Conservation (phyloP, 1,284 basidiomycete species). For the Ceratobasidium theobromae region DNA sequence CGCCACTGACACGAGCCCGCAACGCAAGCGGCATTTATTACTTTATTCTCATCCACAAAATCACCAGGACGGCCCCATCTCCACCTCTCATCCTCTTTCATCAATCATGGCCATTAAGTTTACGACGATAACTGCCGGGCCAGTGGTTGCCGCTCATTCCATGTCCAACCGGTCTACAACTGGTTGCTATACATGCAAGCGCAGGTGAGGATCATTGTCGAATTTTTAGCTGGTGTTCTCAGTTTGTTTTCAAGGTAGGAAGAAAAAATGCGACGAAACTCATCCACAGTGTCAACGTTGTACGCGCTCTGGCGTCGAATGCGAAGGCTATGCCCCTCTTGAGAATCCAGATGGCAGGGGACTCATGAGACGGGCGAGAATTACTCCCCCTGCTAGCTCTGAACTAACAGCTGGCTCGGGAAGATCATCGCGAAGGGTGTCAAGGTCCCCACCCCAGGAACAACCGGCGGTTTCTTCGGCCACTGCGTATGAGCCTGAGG, state of each 20-base stretch:
- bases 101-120: too few species aligned
- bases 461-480: too few species aligned
- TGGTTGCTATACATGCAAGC: conserved; percentile 14
- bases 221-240: not conserved
- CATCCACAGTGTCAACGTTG: not conserved
- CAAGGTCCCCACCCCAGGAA: not conserved
- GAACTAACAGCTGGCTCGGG: not conserved
- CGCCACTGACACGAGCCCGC: too few species aligned
- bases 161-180: conserved; percentile 9
- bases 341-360: not conserved
- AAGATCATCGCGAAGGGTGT: not conserved
- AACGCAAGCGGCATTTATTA: too few species aligned
- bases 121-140: too few species aligned
- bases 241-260: not conserved
- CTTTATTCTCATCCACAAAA: too few species aligned
- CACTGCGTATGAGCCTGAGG: too few species aligned
- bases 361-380: not conserved
- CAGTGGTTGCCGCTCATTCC: too few species aligned
- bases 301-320: not conserved
- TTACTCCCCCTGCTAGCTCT: not conserved
- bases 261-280: conserved; percentile 23
- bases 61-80: too few species aligned
- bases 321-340: not conserved
- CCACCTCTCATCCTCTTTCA: too few species aligned
- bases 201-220: not conserved